Evolutionary conservation across 2,329 filamentous ascomycete genomes (phyloP).

Genomic region (Colletotrichum salicis): DNA sequence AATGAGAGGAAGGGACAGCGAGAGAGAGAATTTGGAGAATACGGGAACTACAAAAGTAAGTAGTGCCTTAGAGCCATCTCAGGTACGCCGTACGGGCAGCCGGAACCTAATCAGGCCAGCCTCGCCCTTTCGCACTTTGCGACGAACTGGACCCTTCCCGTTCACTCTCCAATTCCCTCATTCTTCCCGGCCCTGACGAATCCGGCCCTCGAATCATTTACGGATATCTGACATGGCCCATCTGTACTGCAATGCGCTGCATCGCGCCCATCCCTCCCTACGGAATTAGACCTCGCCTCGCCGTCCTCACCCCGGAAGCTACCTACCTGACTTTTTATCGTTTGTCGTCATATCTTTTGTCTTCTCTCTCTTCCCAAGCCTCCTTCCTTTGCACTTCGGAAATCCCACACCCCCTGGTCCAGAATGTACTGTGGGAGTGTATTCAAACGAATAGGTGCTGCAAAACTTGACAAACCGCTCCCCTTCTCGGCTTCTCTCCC

Average conservation of each 20-base stretch:
- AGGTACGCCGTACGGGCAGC: not conserved
- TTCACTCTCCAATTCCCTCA: conserved; percentile 12
- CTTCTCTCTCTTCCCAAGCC: not conserved
- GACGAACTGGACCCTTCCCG: not conserved
- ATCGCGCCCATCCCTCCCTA: not conserved
- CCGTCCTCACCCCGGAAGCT: no score
- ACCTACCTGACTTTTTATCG: not conserved
- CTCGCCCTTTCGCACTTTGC: not conserved
- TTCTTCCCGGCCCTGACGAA: conserved; percentile 19
- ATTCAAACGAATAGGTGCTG: not conserved
- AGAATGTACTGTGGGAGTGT: not conserved
- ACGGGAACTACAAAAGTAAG: not conserved
- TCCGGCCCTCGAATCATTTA: not conserved
- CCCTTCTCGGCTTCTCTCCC: not conserved
- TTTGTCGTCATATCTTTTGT: not conserved
- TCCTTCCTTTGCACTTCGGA: not conserved
- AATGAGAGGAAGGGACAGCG: not conserved
- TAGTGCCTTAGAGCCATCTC: not conserved
- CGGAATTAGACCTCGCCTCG: not conserved
- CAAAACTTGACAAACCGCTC: conserved; percentile 21
- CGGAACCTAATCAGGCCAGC: not conserved
- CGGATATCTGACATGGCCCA: not conserved
- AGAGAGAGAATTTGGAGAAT: not conserved
- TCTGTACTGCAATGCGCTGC: not conserved
- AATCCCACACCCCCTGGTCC: not conserved